Base-by-base conservation (phyloP, 2,329 filamentous ascomycete genomes). In the Verticillium zaregamsianum region DNA sequence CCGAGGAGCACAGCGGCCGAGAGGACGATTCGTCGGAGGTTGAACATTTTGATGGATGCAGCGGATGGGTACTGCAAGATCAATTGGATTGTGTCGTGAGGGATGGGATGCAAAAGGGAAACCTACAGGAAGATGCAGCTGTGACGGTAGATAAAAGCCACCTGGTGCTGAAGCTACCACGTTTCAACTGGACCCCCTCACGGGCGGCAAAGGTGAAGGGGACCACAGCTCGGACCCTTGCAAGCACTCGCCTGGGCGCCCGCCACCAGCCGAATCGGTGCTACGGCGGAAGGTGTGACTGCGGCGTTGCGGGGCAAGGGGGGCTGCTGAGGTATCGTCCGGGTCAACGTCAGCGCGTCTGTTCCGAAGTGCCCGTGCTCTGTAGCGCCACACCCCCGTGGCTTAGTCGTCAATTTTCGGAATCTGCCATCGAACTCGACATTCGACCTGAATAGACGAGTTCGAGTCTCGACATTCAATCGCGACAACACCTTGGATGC, bases 1-100 rank as follows among this genome's bases (percentile, higher is more conserved):
- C 91, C 88, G 70, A 96, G 76, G 72, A 97, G 86, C 73, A 96
- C 83, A 74, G 92, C 82, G 71, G 89, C 82, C 71, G 90, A 87
- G 74, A 90, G 82, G 73, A 92, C 74, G 68, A 93, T 76, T 71
- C 89, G 84, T 78, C 90, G 86, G 63, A 93, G 72, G 72, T 85
- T 89, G 73, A 92, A 86, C 92, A 96, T 96, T 70, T 72, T 52
- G n/a, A 14, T 52, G 20, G 9, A 52, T 52, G 45, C 45, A 12
- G 33, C 33, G 33, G 9, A 35, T 35, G 33, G 33, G 33, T 35
- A 35, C 45, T 86, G 78, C 60, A 56, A 49, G 28, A 9, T 65
- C 63, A 55, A 63, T 63, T 62, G 52, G 55, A 58, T 62, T 55
- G 59, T 33, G 54, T 35, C 49, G n/a, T 40, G 56, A 39, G 32